Conservation (phyloP, 148 eudicot species). For the Diospyros kaki region DNA sequence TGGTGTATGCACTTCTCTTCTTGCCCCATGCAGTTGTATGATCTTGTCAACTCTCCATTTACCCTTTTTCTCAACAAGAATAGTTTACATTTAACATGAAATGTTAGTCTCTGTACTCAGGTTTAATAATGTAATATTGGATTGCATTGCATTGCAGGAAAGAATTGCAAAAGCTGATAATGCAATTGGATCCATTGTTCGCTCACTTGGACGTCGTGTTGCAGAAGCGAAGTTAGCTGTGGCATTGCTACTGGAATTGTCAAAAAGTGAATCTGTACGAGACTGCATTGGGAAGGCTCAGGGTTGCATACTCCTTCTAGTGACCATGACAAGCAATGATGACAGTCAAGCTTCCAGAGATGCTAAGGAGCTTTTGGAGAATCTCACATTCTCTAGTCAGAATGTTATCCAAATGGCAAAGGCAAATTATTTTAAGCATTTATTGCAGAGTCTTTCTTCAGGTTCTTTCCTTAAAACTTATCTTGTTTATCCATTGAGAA, state of each 20-base stretch:
- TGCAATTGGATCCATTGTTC: conserved; percentile 31
- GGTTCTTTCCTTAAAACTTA: conserved; percentile 19
- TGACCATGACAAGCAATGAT: conserved; percentile 33
- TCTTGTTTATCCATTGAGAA: background rate
- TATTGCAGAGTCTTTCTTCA: conserved; percentile 37
- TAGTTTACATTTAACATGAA: background rate
- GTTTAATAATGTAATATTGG: background rate
- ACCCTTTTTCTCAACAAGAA: background rate
- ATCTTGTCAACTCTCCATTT: background rate
- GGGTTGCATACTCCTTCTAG: conserved; percentile 42
- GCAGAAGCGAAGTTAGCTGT: conserved; percentile 35
- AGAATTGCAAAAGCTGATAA: conserved; percentile 25
- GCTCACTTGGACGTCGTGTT: conserved; percentile 35
- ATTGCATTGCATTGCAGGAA: conserved; percentile 27
- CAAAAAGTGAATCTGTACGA: conserved; percentile 22
- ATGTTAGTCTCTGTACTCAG: background rate
- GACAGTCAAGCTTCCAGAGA: conserved; percentile 34
- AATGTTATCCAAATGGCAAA: conserved; percentile 45
- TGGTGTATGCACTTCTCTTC: background rate
- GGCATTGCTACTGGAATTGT: conserved; percentile 32
- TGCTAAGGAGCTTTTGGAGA: conserved; percentile 34
- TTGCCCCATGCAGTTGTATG: background rate
- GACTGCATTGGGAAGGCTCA: conserved; percentile 35
- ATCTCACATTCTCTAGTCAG: conserved; percentile 37
- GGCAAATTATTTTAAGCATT: conserved; percentile 34